Evolutionary conservation across 2,329 filamentous ascomycete genomes (phyloP).

Genomic region (Pseudophaeomoniella oleicola): DNA sequence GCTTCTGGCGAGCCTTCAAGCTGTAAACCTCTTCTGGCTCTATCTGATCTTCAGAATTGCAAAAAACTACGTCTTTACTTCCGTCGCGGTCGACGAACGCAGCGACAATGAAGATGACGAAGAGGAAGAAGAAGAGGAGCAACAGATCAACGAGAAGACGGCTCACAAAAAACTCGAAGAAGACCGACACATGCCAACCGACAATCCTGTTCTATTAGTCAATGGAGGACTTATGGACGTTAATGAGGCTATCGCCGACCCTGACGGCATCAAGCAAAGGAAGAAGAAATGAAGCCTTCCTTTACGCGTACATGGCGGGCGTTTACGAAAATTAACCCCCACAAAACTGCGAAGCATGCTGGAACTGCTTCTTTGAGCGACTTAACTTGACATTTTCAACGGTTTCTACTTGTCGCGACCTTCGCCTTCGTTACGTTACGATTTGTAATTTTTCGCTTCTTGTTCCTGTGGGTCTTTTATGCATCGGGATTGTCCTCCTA

Average conservation of each 20-base stretch:
- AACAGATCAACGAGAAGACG: conserved; percentile 1
- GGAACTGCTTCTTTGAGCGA: too few relatives aligned
- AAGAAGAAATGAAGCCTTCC: conserved; percentile 10
- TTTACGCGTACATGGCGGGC: too few relatives aligned
- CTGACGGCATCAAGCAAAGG: conserved; percentile 14
- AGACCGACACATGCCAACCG: conserved; percentile 4
- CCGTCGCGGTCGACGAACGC: conserved; percentile 24
- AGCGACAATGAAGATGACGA: conserved; percentile 31
- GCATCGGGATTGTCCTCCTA: too few relatives aligned
- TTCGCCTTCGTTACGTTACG: too few relatives aligned
- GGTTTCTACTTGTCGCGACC: too few relatives aligned
- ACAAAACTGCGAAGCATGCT: too few relatives aligned
- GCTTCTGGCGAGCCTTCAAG: conserved; percentile 17
- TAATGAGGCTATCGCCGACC: conserved; percentile 8
- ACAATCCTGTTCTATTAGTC: conserved; percentile 16
- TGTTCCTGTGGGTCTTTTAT: too few relatives aligned
- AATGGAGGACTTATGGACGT: conserved; percentile 23
- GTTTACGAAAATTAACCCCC: too few relatives aligned
- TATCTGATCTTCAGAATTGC: conserved; percentile 17
- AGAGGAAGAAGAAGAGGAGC: conserved; percentile 17
- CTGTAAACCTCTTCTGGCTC: conserved; percentile 19
- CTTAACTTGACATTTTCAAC: too few relatives aligned
- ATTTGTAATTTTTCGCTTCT: too few relatives aligned
- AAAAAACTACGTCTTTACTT: conserved; percentile 13
- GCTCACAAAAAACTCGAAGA: conserved; percentile 2